Base-by-base conservation (phyloP, 2,329 filamentous ascomycete genomes). In the Clarireedia sp. region DNA sequence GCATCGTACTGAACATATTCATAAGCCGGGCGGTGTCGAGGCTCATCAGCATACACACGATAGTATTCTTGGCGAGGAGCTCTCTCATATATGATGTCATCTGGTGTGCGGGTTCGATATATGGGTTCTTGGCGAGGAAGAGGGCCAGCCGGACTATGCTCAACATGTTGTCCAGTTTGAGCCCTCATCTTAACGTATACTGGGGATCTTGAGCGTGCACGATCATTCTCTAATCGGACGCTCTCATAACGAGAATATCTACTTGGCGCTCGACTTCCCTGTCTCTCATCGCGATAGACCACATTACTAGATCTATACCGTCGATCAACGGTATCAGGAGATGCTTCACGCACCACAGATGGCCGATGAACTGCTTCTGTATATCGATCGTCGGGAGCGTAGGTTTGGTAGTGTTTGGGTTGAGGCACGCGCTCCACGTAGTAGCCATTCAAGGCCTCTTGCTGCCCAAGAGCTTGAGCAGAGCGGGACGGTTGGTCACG, bases 1-100 rank as follows among this genome's bases (percentile, higher is more conserved):
- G 72, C 67, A 60, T 75, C 73, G 7, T 76, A 72, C 40, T 74
- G 71, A 36, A 80, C 70, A 10, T 77, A 67, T 61, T 80, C 77
- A 4, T 70, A 64, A 48, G 72, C 60, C 4, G 63, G 59, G 41
- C 68, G 67, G n/a, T 60, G 59, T 24, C 59, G 64, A 46, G 61
- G 64, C 21, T 67, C 66, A 45, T 70, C 67, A 29, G 63, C 64
- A 54, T 69, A 70, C 17, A 65, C 63, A 6, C 65, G 66, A 47
- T 69, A 69, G 48, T 71, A 70, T 17, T 70, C 71, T 45, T 67
- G 68, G 14, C 60, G 64, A 52, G 62, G 63, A 16, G 62, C 64
- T 50, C 63, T 62, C 33, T 68, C 65, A 50, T 69, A 71, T 5
- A 60, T 60, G 17, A 58, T 49, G 19, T 69, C 66, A 16, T 70